Conservation (phyloP, 2,329 filamentous ascomycete genomes). For the Arthrobotrys conoides region DNA sequence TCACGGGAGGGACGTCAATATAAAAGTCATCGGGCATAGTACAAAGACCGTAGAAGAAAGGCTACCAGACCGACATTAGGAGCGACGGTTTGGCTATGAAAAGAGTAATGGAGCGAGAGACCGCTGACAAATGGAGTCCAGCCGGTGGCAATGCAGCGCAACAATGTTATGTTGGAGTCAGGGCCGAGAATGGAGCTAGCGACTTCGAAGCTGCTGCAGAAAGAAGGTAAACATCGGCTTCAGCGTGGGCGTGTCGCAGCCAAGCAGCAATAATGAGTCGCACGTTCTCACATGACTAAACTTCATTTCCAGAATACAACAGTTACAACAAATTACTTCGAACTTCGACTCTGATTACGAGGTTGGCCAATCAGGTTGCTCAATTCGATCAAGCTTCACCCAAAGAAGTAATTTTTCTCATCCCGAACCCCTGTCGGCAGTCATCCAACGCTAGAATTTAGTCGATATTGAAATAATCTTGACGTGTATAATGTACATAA, state of each 20-base stretch:
- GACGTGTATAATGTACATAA: too few species aligned
- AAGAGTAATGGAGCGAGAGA: conserved; percentile 4
- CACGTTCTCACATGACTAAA: conserved; percentile 52
- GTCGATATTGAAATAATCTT: too few species aligned
- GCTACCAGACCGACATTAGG: conserved; percentile 27
- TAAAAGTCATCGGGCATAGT: conserved; percentile 61
- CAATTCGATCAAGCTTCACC: too few species aligned
- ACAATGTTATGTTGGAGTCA: background rate
- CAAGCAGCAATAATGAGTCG: conserved; percentile 43
- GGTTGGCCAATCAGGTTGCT: too few species aligned
- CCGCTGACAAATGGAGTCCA: conserved; percentile 55
- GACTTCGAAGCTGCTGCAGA: conserved; percentile 25
- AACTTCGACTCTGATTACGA: too few species aligned
- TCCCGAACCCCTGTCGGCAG: too few species aligned
- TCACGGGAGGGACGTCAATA: conserved; percentile 59
- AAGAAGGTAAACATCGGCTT: conserved; percentile 44
- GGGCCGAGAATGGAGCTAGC: background rate
- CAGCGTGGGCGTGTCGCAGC: conserved; percentile 29
- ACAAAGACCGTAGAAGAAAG: conserved; percentile 20
- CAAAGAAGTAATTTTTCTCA: too few species aligned
- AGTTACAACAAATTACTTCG: conserved; percentile 9
- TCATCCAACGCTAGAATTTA: too few species aligned
- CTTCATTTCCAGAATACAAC: conserved; percentile 16
- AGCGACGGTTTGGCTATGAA: background rate
- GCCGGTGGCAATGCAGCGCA: conserved; percentile 12